Evolutionary conservation across 2,329 filamentous ascomycete species (phyloP).

Genomic region (Pseudocercospora fuligena): DNA sequence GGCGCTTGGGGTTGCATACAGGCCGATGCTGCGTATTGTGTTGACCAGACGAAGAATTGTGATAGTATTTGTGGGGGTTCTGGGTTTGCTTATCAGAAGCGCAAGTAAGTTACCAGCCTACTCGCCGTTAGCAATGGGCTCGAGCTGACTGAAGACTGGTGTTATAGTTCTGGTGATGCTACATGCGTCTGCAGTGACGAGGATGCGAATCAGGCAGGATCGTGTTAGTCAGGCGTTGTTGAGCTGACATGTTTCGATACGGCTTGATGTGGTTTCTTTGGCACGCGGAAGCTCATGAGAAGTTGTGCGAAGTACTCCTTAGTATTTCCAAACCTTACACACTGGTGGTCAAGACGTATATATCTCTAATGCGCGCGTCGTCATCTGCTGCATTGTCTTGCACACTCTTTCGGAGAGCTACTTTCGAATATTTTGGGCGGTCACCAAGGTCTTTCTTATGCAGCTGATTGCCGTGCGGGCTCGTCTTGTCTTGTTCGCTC

Average conservation of each 20-base stretch:
- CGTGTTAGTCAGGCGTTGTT: neutral
- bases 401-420: no score
- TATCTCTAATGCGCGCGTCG: no score
- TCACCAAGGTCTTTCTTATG: no score
- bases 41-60: constrained; percentile 4
- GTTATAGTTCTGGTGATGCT: constrained; percentile 3
- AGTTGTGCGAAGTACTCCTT: neutral
- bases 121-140: neutral
- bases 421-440: no score
- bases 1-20: constrained; percentile 8
- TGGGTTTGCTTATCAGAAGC: constrained; percentile 3
- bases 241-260: neutral
- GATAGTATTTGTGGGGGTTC: neutral
- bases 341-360: no score
- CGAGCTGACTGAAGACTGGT: neutral
- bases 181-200: constrained; percentile 6
- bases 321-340: no score
- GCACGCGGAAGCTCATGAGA: neutral
- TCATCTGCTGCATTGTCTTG: no score
- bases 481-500: no score
- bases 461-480: no score
- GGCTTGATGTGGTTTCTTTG: neutral
- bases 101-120: neutral
- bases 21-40: neutral
- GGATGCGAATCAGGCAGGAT: neutral